A percentile compares a stretch with the other conserved stretches of the same genome.
Evolutionary conservation across 768 basidiomycete species (phyloP).

Genomic region (Fomitopsis serialis): DNA sequence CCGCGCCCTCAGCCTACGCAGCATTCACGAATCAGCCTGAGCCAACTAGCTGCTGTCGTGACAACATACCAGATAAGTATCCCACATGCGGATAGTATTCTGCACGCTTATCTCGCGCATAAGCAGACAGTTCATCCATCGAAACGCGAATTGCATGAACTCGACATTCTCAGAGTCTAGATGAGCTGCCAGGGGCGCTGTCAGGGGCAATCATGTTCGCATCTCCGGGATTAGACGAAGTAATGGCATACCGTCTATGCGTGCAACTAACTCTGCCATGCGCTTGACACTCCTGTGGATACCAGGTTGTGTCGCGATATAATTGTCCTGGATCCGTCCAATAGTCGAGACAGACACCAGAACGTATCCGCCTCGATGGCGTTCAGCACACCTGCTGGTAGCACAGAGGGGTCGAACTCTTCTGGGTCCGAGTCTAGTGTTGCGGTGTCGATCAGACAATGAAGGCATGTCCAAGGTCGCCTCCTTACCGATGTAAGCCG

Average conservation of each 20-base stretch:
- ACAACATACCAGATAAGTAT: conserved; percentile 91
- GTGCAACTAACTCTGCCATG: conserved; percentile 89
- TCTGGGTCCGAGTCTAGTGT: conserved; percentile 84
- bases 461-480: background rate
- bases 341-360: conserved; percentile 92
- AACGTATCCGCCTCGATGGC: conserved; percentile 97
- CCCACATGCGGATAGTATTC: conserved; percentile 99
- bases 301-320: conserved; percentile 94
- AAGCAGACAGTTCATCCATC: conserved; percentile 99
- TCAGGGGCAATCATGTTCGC: no score
- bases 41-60: background rate
- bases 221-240: background rate
- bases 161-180: conserved; percentile 89
- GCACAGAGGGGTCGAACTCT: conserved; percentile 70
- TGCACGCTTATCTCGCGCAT: conserved; percentile 98
- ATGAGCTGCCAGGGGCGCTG: conserved; percentile 84
- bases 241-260: conserved; percentile 67
- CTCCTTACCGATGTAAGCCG: conserved; percentile 81
- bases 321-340: conserved; percentile 98
- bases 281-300: conserved; percentile 90
- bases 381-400: conserved; percentile 65
- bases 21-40: background rate
- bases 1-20: conserved; percentile 85
- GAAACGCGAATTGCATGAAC: conserved; percentile 99
- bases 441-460: background rate